Evolutionary conservation across 495 filamentous ascomycete species (phyloP), one percentile per base, ranked within the genome.

Genomic region (Talaromyces proteolyticus): DNA sequence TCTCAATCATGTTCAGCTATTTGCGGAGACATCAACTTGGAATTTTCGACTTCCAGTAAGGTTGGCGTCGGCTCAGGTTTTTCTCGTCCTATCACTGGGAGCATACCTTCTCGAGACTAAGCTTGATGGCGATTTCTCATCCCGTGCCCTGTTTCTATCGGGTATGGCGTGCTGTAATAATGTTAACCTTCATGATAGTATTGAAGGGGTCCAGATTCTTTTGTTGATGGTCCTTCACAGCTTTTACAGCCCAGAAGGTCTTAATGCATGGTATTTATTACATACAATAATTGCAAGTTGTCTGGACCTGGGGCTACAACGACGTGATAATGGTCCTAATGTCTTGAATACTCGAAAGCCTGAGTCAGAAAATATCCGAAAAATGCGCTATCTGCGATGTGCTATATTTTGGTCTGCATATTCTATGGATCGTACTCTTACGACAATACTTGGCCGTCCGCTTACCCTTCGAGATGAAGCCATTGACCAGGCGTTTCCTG

Each of bases 241-340:
- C 42, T 45, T 45, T 29, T 16, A 45, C n/a, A 45, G 19, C 19
- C 43, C 43, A 4, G 16, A 29, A 1, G 43, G 43, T 1, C 21
- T 45, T 5, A 45, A 45, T 45, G 43, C 43, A 17, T 45, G 43
- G 43, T 45, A 26, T 16, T 29, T 45, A 16, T 2, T 29, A 16
- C 43, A 45, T 29, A 45, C 43, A 29, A 45, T 45, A 5, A 45
- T 45, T n/a, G 43, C 43, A 7, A 45, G 43, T 16, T 45, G 43
- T 29, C 21, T 45, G 3, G 43, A 45, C 14, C 24, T 45, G 43
- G 43, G 43, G 8, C n/a, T 45, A 29, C 43, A 45, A n/a, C 43
- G 43, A 12, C 43, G 23, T 29, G 43, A 44, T 22, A 44, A 2
- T 3, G 8, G 42, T 44, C n/a, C n/a, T n/a, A n/a, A n/a, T n/a